Conservation (phyloP, 2,329 filamentous ascomycete genomes). For the Colletotrichum karsti region DNA sequence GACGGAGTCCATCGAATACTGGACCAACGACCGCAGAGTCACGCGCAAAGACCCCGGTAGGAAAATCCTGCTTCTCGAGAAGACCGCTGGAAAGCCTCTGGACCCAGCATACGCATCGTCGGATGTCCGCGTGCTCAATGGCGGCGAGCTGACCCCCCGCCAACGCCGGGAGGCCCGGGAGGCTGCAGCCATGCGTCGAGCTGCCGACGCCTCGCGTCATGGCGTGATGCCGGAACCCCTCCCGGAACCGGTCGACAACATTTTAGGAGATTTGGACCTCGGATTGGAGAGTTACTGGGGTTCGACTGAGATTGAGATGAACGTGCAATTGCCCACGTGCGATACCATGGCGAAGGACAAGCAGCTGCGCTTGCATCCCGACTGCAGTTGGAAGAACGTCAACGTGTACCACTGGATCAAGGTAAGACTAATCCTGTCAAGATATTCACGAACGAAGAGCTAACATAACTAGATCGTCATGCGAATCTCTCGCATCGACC, state of each 20-base stretch:
- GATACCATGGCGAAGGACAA: slow-evolving; percentile 82
- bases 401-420: slow-evolving; percentile 98
- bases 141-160: slow-evolving; percentile 74
- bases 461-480: slow-evolving; percentile 77
- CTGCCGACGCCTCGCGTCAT: slow-evolving; percentile 58
- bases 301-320: slow-evolving; percentile 94
- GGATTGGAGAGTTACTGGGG: slow-evolving; percentile 78
- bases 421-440: slow-evolving; percentile 56
- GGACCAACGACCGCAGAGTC: slow-evolving; percentile 84
- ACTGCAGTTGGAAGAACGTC: slow-evolving; percentile 93
- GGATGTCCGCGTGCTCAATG: slow-evolving; percentile 78
- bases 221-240: slow-evolving; percentile 50
- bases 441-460: neutral
- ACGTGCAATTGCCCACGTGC: slow-evolving; percentile 89
- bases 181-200: slow-evolving; percentile 58
- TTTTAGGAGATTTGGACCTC: slow-evolving; percentile 82
- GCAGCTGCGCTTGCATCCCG: slow-evolving; percentile 76
- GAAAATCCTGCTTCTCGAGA: slow-evolving; percentile 89
- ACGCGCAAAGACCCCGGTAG: slow-evolving; percentile 85
- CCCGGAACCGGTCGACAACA: slow-evolving; percentile 69
- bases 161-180: slow-evolving; percentile 58
- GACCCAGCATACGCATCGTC: slow-evolving; percentile 79
- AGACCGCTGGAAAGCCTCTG: slow-evolving; percentile 80
- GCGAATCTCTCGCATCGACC: slow-evolving; percentile 86
- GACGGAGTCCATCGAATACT: slow-evolving; percentile 91